Evolutionary conservation across 331 rosid genomes (phyloP).

Genomic region (Quercus phellos): DNA sequence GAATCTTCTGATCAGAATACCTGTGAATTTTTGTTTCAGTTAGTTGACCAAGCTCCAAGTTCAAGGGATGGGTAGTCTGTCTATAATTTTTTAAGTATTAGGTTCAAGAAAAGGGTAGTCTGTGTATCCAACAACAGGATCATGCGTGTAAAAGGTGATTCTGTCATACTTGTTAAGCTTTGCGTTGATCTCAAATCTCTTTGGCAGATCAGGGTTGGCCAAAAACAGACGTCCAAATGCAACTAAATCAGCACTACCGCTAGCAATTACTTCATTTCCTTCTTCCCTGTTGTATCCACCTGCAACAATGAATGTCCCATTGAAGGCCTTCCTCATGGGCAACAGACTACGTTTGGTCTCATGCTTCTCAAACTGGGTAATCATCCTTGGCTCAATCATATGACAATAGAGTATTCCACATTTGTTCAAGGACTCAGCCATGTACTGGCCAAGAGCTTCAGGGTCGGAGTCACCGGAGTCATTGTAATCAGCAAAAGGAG

Average conservation of each 20-base stretch:
- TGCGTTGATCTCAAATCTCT: conserved; percentile 28
- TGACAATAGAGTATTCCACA: conserved; percentile 41
- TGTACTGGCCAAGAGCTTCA: conserved; percentile 27
- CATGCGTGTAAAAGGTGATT: conserved; percentile 34
- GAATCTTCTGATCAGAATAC: no score
- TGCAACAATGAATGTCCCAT: conserved; percentile 42
- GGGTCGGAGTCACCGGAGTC: conserved; percentile 43
- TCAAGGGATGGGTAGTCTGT: no score
- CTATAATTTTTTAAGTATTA: not conserved
- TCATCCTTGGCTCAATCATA: conserved; percentile 45
- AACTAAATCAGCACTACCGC: conserved; percentile 27
- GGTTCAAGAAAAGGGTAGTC: conserved; percentile 38
- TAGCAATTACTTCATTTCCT: conserved; percentile 26
- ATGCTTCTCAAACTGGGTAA: conserved; percentile 9
- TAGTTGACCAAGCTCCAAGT: no score
- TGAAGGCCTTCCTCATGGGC: conserved; percentile 29
- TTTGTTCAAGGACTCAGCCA: conserved; percentile 22
- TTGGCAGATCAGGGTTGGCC: conserved; percentile 43
- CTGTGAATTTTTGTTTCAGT: no score
- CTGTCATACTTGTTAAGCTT: conserved; percentile 31
- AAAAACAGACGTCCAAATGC: conserved; percentile 44
- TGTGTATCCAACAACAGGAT: conserved; percentile 44
- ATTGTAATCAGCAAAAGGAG: conserved; percentile 37
- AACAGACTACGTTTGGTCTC: conserved; percentile 6
- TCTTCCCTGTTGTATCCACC: conserved; percentile 34